Conservation (phyloP, 177 flowering plant genomes). For the Vitis hybrid region DNA sequence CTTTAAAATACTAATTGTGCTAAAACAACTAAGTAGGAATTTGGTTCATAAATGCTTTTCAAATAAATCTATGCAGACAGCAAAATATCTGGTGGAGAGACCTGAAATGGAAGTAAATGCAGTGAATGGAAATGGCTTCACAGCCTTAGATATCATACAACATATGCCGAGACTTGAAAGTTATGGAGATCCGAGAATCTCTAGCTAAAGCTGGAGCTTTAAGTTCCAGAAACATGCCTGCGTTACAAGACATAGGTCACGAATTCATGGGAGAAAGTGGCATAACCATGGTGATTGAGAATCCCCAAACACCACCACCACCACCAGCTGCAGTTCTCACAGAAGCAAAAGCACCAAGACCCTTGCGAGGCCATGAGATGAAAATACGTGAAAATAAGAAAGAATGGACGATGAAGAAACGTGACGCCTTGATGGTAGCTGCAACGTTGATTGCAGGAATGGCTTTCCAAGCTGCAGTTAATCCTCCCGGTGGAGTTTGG, state of each 20-base stretch:
- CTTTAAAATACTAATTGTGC: too few species aligned
- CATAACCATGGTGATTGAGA: neutral
- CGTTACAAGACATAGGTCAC: neutral
- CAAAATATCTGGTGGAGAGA: neutral
- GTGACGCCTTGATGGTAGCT: neutral
- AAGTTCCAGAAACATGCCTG: neutral
- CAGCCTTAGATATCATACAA: neutral
- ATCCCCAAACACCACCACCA: neutral
- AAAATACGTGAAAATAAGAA: neutral
- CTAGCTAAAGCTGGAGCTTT: neutral
- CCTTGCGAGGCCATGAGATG: rapidly evolving
- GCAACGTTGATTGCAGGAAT: neutral
- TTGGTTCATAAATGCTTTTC: too few species aligned
- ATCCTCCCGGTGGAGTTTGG: neutral
- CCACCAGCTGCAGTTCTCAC: neutral
- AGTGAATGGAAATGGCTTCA: neutral
- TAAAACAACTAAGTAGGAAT: too few species aligned
- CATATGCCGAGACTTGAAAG: neutral
- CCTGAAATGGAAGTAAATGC: too few species aligned
- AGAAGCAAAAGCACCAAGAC: neutral
- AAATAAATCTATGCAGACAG: too few species aligned
- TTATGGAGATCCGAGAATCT: neutral
- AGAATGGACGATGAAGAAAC: neutral
- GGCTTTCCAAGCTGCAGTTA: neutral
- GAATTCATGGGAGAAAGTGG: neutral